A percentile compares a stretch with the other conserved stretches of the same genome.
These are phyloP conservation scores for Hirsutella rhossiliensis DNA, from an alignment of 2,329 filamentous ascomycete genomes.

Conservation along the genomic window DNA sequence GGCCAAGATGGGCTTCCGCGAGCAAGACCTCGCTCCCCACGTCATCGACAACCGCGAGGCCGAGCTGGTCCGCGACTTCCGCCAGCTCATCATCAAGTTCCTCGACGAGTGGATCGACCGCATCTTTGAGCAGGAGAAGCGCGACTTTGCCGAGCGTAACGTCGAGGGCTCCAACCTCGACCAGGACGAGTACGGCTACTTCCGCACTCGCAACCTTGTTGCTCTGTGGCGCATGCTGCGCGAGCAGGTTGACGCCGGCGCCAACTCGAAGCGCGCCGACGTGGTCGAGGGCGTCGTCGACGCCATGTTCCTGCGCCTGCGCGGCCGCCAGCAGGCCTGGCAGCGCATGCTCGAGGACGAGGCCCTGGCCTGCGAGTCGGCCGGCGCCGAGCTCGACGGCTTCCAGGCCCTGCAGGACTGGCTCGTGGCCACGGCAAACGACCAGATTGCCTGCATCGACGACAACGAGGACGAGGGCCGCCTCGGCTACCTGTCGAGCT, in stretches of 20 bases:
- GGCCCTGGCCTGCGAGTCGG: conserved; percentile 56
- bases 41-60: conserved; percentile 82
- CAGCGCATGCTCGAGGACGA: conserved; percentile 83
- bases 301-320: conserved; percentile 84
- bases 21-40: conserved; percentile 69
- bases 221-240: conserved; percentile 97
- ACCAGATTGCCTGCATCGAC: conserved; percentile 97
- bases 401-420: conserved; percentile 84
- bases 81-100: conserved; percentile 86
- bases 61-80: conserved; percentile 87
- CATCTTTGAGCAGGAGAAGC: conserved; percentile 72
- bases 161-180: conserved; percentile 67
- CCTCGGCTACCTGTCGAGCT: conserved; percentile 73
- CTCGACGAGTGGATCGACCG: conserved; percentile 97
- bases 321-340: conserved; percentile 73
- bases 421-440: conserved; percentile 93
- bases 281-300: conserved; percentile 93
- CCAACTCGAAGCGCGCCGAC: conserved; percentile 73
- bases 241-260: conserved; percentile 80
- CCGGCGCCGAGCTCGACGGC: conserved; percentile 43
- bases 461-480: conserved; percentile 69
- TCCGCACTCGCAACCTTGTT: conserved; percentile 81
- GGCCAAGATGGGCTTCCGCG: conserved; percentile 71
- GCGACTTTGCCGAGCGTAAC: conserved; percentile 67
- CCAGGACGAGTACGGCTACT: conserved; percentile 77